A percentile compares a stretch with the other conserved stretches of the same genome.
Conservation (phyloP, 495 filamentous ascomycete species). For the Penicillium pulvis region DNA sequence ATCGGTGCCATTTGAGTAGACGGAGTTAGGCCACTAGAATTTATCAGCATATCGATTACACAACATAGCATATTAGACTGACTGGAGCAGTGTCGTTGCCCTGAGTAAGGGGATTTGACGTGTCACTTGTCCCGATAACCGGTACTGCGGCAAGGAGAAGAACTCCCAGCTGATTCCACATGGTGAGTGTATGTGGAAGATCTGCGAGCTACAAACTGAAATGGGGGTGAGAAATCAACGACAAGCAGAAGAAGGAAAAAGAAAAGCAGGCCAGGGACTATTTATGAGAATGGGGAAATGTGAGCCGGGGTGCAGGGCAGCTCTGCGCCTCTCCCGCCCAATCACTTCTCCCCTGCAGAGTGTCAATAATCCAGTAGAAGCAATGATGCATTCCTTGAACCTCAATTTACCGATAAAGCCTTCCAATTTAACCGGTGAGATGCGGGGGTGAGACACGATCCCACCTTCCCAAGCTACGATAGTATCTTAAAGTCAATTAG, state of each 20-base stretch:
- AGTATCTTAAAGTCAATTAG: not conserved
- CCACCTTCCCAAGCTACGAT: not conserved
- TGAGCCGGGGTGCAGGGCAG: not conserved
- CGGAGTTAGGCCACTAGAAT: conserved; percentile 2
- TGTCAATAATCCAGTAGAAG: not conserved
- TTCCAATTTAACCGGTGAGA: not conserved
- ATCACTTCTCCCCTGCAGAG: not conserved
- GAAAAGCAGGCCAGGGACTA: conserved; percentile 1
- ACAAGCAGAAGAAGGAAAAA: not conserved
- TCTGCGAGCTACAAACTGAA: not conserved
- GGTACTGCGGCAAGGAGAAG: not conserved
- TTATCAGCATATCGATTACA: not conserved
- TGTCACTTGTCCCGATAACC: not conserved
- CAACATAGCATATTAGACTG: not conserved
- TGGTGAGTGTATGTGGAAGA: not conserved
- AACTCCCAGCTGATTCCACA: conserved; percentile 3
- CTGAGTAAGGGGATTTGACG: conserved; percentile 3
- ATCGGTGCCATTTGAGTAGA: conserved; percentile 4
- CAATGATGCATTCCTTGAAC: not conserved
- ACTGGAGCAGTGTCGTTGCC: conserved; percentile 1
- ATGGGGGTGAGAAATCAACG: not conserved
- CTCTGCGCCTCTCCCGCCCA: not conserved
- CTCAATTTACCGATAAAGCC: not conserved
- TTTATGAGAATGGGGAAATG: not conserved
- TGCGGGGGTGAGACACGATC: conserved; percentile 1